These are phyloP conservation scores for Gyrodon tennesseensis DNA, from an alignment of 1,284 basidiomycete genomes.

Conservation along the genomic window DNA sequence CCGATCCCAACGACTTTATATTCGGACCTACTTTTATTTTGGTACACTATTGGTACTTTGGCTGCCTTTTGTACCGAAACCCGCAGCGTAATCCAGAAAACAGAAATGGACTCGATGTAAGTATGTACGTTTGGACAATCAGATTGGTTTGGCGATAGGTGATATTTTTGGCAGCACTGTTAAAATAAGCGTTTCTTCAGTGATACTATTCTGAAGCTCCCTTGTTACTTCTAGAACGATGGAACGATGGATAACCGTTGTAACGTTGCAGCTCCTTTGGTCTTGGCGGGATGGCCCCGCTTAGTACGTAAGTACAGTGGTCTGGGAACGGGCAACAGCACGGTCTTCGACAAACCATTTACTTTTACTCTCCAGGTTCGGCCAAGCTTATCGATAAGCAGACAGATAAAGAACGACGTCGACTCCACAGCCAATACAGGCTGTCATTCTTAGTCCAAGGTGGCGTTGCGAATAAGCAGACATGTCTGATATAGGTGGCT, in stretches of 20 bases:
- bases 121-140: conserved; percentile 29
- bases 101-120: conserved; percentile 29
- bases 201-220: background rate
- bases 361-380: background rate
- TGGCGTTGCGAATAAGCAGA: background rate
- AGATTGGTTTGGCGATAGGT: background rate
- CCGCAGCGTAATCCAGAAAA: conserved; percentile 29
- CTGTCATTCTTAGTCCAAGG: background rate
- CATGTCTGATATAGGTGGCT: conserved; percentile 30
- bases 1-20: conserved; percentile 4
- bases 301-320: conserved; percentile 18
- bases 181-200: background rate
- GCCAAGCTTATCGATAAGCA: conserved; percentile 2
- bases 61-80: conserved; percentile 12
- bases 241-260: background rate
- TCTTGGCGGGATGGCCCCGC: conserved; percentile 16
- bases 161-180: background rate
- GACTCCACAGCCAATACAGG: background rate
- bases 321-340: background rate
- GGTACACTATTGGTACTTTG: conserved; percentile 12
- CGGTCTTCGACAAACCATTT: conserved; percentile 8
- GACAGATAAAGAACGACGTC: conserved; percentile 2
- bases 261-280: conserved; percentile 1
- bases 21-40: conserved; percentile 23
- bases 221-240: too few species aligned